Base-by-base conservation (phyloP, 768 basidiomycete genomes). In the Russula earlei region DNA sequence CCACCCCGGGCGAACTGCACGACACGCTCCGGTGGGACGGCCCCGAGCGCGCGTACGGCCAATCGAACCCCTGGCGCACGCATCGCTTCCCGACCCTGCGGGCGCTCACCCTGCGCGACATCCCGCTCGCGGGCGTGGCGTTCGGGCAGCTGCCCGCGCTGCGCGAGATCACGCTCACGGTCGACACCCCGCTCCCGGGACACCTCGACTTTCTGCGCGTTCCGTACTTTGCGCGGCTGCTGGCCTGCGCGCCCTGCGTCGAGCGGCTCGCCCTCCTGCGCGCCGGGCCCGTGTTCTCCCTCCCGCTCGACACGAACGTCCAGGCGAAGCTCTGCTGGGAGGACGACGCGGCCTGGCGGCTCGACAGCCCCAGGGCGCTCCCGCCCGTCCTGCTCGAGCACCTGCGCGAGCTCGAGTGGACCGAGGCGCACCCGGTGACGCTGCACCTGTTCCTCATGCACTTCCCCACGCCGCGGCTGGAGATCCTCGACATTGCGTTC, bases 361-460 rank as follows among this genome's bases (percentile, higher is more conserved):
- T 24, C 2, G 52, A 52, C 9, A 5, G 15, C 4, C 20, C 27
- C 41, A 38, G 27, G 7, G 47, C 33, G 4, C 48, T 62, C 25
- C 49, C 60, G 5, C 57, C 52, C 5, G 50, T 62, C 24, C 48
- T 46, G 9, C 57, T 62, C 27, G 53, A 41, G 27, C 38, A 40
- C 20, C 58, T 59, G 15, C 57, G 56, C n/a, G 58, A 62, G 50
- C 20, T 62, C 14, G 44, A 55, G 20, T 62, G 58, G 53, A 59
- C 57, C 1, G 61, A 51, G 24, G 54, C 20, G 2, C 58, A 59
- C 5, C 54, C 61, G 9, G 50, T 55, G 7, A 49, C 38, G 6
- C n/a, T 62, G 15, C 49, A 52, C 24, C 22, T 48, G n/a, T n/a
- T n/a, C 25, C 19, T 59, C 36, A 40, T 42, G 46, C 54, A 59